A percentile compares a stretch with the other conserved stretches of the same genome.
Evolutionary conservation across 805 yeast species (phyloP).

Genomic region (Wickerhamia fluorescens): DNA sequence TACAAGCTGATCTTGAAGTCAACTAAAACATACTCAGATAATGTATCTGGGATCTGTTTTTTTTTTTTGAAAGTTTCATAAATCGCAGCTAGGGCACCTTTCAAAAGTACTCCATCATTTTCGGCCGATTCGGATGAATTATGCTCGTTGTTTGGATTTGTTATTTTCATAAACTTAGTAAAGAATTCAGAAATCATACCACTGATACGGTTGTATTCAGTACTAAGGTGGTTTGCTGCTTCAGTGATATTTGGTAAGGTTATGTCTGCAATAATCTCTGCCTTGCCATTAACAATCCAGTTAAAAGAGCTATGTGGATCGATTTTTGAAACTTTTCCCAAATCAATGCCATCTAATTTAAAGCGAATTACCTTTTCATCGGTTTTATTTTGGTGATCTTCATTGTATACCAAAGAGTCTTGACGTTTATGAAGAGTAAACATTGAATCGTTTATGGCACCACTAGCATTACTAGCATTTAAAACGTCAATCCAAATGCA

Average conservation of each 20-base stretch:
- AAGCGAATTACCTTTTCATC: constrained; percentile 25
- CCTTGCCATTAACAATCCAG: constrained; percentile 68
- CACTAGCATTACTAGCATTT: constrained; percentile 64
- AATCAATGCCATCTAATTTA: constrained; percentile 35
- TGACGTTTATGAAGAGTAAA: constrained; percentile 75
- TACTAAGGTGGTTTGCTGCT: constrained; percentile 6
- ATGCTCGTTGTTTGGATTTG: constrained; percentile 5
- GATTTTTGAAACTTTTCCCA: constrained; percentile 23
- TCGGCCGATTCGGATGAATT: constrained; percentile 2
- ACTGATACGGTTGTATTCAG: constrained; percentile 17
- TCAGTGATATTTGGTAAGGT: constrained; percentile 52
- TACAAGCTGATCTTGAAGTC: constrained; percentile 60
- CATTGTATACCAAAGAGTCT: constrained; percentile 39
- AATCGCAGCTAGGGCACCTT: constrained; percentile 35
- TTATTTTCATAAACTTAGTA: constrained; percentile 17
- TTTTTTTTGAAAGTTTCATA: constrained; percentile 31
- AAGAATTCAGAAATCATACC: constrained; percentile 21
- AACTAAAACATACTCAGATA: constrained; percentile 50
- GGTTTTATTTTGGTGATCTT: constrained; percentile 20
- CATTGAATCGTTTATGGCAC: constrained; percentile 67
- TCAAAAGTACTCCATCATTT: constrained; percentile 22
- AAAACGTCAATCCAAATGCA: constrained; percentile 60
- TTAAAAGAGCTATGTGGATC: constrained; percentile 44
- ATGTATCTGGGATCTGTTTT: constrained; percentile 6
- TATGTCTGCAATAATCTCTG: constrained; percentile 65